Evolutionary conservation across 768 basidiomycete genomes (phyloP), one percentile per base, ranked within the genome.

Genomic region (Leccinum longicurvipes): DNA sequence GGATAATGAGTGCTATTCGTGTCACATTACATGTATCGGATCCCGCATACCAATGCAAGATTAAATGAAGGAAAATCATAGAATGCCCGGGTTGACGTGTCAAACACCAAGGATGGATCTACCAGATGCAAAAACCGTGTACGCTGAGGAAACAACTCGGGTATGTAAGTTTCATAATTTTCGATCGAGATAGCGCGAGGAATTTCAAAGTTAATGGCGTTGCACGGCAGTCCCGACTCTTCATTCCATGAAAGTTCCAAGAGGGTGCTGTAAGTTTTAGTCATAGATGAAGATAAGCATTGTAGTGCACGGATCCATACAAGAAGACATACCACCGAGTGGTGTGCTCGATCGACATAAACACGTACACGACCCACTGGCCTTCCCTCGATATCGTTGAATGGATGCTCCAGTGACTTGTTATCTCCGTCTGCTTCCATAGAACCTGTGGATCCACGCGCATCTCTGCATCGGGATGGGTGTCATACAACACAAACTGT

Each of bases 401-500:
- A 7, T 3, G 23, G 10, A 17, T 6, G 7, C 47, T 19, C 47
- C 50, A 47, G 1, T 6, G 2, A 19, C 0, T 0, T 7, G 49
- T 17, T 3, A 9, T 1, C 4, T 51, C 21, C 2, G 10, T 23
- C 7, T 51, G 36, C 19, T 54, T 42, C 56, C 47, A 57, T 6
- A 57, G 7, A 21, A 54, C 11, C 19, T 47, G n/a, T 17, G 48
- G 31, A 5, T 31, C 31, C 17, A 6, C 17, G 6, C n/a, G n/a
- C 2, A 19, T 25, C 6, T 25, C 36, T 9, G 14, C 9, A n/a
- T 51, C 1, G 14, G 23, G 12, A 9, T 15, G 4, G 15, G 23
- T 49, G 29, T 57, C 55, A 10, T 52, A 56, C 27, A 57, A 19
- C 4, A 49, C 55, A 11, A 59, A 25, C 15, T 55, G 47, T 14